Base-by-base conservation (phyloP, 768 basidiomycete species). In the Sporobolomyces roseus region DNA sequence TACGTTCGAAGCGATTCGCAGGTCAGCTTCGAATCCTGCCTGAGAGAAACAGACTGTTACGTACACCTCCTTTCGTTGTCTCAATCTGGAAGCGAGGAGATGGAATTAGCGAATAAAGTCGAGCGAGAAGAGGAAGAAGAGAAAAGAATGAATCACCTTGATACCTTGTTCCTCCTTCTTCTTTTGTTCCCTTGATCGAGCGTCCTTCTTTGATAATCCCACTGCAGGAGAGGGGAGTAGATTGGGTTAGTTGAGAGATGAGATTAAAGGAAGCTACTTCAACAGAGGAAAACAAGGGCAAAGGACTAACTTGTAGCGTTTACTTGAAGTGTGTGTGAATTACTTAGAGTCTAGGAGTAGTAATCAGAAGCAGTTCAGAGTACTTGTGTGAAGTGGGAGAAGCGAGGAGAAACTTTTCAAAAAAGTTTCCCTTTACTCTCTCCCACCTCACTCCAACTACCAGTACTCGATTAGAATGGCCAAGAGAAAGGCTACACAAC, bases 201-300 rank as follows among this genome's bases (percentile, higher is more conserved):
- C 63, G 53, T 64, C 63, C 33, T 64, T 64, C 63, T 64, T 64
- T 9, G 63, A 64, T 30, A 64, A 45, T 46, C 63, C 63, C 63
- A 64, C 45, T 60, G 32, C 21, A 12, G 53, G 38, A 41, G 45
- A 14, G 23, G 25, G 30, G 33, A 9, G 12, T 10, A 27, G 45
- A 30, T n/a, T 35, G 45, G 10, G 30, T 45, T 19, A 50, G 58
- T 46, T 60, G 58, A 60, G 33, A 35, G 58, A 60, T 23, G 5
- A 9, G 38, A 41, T 41, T 41, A 9, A 2, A 10, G 32, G 13
- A 13, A 51, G 29, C 9, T 17, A 33, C 30, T 25, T 21, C 30
- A 35, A 33, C 30, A n/a, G n/a, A n/a, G n/a, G n/a, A n/a, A n/a
- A n/a, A n/a, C n/a, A n/a, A n/a, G n/a, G n/a, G n/a, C n/a, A n/a